Percentiles rank a stretch among this genome's conserved stretches.
phyloP scores from a whole-genome alignment of 1,284 basidiomycete genomes.

The Moesziomyces globuligerus region DNA sequence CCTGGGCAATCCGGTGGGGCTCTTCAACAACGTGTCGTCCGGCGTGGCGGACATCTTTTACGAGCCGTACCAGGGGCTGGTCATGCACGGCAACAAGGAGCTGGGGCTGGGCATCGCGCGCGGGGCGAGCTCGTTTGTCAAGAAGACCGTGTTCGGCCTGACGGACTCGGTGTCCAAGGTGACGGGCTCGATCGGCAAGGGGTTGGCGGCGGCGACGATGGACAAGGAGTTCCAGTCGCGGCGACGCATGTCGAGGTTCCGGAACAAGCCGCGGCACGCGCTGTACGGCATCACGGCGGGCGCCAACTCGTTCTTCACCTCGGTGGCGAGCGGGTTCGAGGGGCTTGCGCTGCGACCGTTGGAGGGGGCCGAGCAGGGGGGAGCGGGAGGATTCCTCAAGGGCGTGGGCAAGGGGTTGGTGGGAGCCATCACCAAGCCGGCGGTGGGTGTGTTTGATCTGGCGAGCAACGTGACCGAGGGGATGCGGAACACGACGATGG shows the following conservation, averaged over 20 bases:
- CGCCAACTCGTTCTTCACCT: conserved; percentile 91
- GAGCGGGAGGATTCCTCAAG: conserved; percentile 96
- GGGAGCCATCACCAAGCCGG: conserved; percentile 94
- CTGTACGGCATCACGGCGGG: conserved; percentile 93
- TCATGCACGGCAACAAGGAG: conserved; percentile 96
- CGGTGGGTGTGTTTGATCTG: conserved; percentile 94
- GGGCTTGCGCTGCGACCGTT: conserved; percentile 95
- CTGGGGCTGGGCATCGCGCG: conserved; percentile 97
- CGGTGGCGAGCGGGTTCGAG: conserved; percentile 93
- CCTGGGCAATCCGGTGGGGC: conserved; percentile 81
- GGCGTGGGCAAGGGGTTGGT: conserved; percentile 96
- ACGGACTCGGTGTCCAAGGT: conserved; percentile 97
- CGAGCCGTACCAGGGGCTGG: conserved; percentile 95
- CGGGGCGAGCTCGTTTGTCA: conserved; percentile 91
- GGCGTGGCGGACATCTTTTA: conserved; percentile 99
- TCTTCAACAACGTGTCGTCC: conserved; percentile 98
- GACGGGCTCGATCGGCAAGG: conserved; percentile 96
- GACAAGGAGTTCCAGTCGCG: conserved; percentile 94
- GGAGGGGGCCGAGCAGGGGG: conserved; percentile 93
- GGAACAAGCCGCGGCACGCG: conserved; percentile 95
- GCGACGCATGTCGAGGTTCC: conserved; percentile 84
- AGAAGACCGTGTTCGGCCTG: conserved; percentile 97
- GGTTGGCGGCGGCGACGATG: conserved; percentile 93
- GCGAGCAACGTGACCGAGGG: conserved; percentile 96
- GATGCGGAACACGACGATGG: conserved; percentile 92